Conservation (phyloP, 306 rosid genomes). For the Fragaria ananassa region DNA sequence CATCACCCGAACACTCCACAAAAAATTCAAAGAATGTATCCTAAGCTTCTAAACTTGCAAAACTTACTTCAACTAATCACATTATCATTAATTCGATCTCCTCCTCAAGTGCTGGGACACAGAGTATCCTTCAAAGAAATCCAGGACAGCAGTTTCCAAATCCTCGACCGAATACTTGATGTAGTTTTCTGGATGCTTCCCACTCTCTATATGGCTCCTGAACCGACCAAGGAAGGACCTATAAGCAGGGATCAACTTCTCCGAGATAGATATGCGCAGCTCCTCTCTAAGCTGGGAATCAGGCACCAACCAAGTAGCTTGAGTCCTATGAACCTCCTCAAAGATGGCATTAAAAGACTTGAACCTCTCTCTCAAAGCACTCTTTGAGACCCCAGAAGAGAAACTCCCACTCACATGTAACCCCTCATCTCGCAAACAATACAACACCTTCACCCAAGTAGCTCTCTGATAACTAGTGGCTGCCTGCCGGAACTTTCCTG, state of each 20-base stretch:
- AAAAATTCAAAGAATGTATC: constrained; percentile 81
- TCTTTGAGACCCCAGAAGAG: constrained; percentile 87
- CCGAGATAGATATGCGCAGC: constrained; percentile 74
- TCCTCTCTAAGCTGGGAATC: constrained; percentile 97
- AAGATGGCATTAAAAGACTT: constrained; percentile 93
- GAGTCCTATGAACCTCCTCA: constrained; percentile 94
- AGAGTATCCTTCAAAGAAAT: constrained; percentile 80
- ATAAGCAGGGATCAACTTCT: constrained; percentile 89
- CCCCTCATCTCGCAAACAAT: constrained; percentile 87
- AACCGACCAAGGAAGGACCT: constrained; percentile 92
- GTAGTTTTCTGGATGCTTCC: constrained; percentile 93
- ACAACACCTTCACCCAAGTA: constrained; percentile 87
- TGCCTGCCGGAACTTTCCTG: constrained; percentile 79
- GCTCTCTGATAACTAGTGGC: constrained; percentile 96
- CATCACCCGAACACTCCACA: constrained; percentile 54
- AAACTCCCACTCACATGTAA: constrained; percentile 83
- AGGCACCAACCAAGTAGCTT: constrained; percentile 83
- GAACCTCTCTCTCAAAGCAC: constrained; percentile 90
- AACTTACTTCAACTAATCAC: constrained; percentile 33
- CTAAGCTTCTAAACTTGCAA: constrained; percentile 62
- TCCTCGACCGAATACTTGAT: constrained; percentile 91
- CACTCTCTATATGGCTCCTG: constrained; percentile 86
- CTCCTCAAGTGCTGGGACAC: constrained; percentile 78
- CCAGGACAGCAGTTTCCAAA: constrained; percentile 73
- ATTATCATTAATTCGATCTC: constrained; percentile 62